Base-by-base conservation (phyloP, 495 filamentous ascomycete species). In the Pyrenula massariospora region DNA sequence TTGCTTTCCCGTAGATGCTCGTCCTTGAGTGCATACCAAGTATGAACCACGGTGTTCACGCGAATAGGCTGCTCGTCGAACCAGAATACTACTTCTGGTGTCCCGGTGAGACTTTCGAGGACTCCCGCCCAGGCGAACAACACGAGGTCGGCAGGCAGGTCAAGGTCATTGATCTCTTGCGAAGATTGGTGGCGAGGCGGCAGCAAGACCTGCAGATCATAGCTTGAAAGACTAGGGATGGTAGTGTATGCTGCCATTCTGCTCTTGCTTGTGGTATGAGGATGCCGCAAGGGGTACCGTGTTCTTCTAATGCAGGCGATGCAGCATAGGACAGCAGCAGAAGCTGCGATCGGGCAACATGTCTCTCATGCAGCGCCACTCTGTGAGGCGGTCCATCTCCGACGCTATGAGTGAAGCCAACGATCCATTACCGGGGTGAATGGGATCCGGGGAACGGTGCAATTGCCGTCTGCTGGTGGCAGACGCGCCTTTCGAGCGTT, bases 51-150 rank as follows among this genome's bases (percentile, higher is more conserved):
- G 23, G 2, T 58, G 15, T 21, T 55, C 24, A 21, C 24, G 50
- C 12, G 57, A n/a, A 10, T 60, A n/a, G 20, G 66, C 58, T 12
- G 61, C 54, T 5, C 19, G 12, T 21, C 63, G 31, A 23, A 63
- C 63, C n/a, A 12, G 36, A 24, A 52, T 56, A 22, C 63, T 54
- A 10, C 25, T 50, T 31, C 15, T 23, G 3, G 50, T 57, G 23
- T 63, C 57, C 10, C 23, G 12, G 3, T 25, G 51, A 57, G 50
- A 24, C 54, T 57, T 54, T 58, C 24, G 15, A 24, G 22, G 49
- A 12, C 22, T 22, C 25, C 56, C 42, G 54, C 58, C 50, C 53
- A 54, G 23, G 24, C 48, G 31, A 47, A 48, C n/a, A 50, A 36
- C 21, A 49, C 52, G 19, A 36, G 36, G 12, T 21, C 50, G 23